Evolutionary conservation across 2,329 filamentous ascomycete species (phyloP).

Genomic region (Pochonia chlamydosporia): DNA sequence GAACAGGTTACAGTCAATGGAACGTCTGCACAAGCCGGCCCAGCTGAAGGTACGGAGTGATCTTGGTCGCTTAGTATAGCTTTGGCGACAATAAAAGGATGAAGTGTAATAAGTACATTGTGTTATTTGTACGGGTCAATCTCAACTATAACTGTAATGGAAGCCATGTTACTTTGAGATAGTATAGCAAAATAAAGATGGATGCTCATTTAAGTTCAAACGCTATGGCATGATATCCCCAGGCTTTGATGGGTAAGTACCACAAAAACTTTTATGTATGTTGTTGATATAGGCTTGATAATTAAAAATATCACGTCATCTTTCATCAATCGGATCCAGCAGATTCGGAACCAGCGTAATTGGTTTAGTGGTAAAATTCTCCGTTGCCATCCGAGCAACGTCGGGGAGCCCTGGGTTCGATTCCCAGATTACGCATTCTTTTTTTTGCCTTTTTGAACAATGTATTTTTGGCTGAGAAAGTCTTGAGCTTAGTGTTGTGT

Average conservation of each 20-base stretch:
- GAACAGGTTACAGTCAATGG: neutral
- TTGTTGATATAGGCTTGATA: neutral
- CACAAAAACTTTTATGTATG: no score
- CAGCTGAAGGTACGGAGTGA: neutral
- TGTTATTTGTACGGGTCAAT: no score
- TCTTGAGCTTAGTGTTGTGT: neutral
- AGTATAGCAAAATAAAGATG: no score
- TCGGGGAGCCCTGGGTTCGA: constrained; percentile 29
- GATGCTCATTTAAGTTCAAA: no score
- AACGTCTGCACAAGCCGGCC: neutral
- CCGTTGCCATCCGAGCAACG: constrained; percentile 23
- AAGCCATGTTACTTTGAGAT: no score
- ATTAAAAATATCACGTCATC: neutral
- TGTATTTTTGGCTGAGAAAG: neutral
- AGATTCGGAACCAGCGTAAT: constrained; percentile 11
- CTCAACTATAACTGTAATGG: no score
- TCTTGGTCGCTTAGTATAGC: neutral
- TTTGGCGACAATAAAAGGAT: neutral
- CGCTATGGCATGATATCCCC: no score
- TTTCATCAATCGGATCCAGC: neutral
- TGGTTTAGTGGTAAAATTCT: constrained; percentile 27
- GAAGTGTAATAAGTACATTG: neutral
- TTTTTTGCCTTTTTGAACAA: constrained; percentile 5
- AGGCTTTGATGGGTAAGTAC: no score
- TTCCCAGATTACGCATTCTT: constrained; percentile 25